Evolutionary conservation across 495 filamentous ascomycete genomes (phyloP).

Genomic region (Podospora anserina): DNA sequence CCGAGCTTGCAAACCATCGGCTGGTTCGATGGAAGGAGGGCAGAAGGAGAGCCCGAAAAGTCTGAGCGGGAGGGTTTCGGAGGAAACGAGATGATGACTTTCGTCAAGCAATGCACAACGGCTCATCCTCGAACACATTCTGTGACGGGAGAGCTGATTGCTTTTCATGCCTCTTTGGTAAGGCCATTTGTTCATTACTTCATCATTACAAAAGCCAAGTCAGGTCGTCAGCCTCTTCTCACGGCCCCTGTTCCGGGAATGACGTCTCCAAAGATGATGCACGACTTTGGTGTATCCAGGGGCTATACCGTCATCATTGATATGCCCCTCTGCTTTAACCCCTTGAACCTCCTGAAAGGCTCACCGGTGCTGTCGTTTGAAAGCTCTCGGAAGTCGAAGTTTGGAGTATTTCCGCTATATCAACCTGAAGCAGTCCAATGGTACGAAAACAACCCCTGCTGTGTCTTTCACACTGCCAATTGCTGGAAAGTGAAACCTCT

Average conservation of each 20-base stretch:
- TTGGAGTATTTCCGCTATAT: slow-evolving; percentile 61
- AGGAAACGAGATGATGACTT: slow-evolving; percentile 49
- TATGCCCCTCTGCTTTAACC: slow-evolving; percentile 60
- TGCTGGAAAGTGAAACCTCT: slow-evolving; percentile 40
- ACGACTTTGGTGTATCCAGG: slow-evolving; percentile 63
- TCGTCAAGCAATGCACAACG: slow-evolving; percentile 65
- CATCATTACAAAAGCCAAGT: slow-evolving; percentile 43
- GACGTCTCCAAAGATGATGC: slow-evolving; percentile 64
- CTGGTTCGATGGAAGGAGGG: slow-evolving; percentile 57
- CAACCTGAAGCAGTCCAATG: slow-evolving; percentile 53
- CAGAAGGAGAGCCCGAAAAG: not conserved
- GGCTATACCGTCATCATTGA: slow-evolving; percentile 63
- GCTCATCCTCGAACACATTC: slow-evolving; percentile 64
- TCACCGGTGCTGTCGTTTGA: slow-evolving; percentile 56
- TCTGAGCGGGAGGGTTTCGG: slow-evolving; percentile 55
- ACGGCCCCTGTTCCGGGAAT: slow-evolving; percentile 49
- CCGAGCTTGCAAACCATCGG: slow-evolving; percentile 61
- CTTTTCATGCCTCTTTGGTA: slow-evolving; percentile 59
- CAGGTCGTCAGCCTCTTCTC: slow-evolving; percentile 8
- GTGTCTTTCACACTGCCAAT: slow-evolving; percentile 67
- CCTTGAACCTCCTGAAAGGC: slow-evolving; percentile 52
- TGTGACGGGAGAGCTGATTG: slow-evolving; percentile 56
- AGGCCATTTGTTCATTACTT: slow-evolving; percentile 65
- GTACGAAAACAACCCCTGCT: slow-evolving; percentile 62
- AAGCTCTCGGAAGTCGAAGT: slow-evolving; percentile 49